Conservation (phyloP, 331 rosid genomes). For the Malus hybrid region DNA sequence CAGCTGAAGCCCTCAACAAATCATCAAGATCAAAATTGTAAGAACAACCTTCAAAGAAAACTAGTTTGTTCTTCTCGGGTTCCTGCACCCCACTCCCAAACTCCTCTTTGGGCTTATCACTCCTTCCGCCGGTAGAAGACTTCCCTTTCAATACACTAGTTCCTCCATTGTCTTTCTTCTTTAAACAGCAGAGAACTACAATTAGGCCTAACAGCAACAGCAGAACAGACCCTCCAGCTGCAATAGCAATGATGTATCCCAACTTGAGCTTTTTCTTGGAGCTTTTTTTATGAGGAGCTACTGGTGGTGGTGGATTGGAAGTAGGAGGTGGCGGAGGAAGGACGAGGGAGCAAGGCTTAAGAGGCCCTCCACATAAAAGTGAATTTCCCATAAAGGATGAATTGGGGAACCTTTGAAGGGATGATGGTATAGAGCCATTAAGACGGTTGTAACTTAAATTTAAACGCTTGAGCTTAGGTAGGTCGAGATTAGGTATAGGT, state of each 20-base stretch:
- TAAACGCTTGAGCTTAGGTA: slow-evolving; percentile 37
- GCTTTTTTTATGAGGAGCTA: slow-evolving; percentile 19
- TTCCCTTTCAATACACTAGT: slow-evolving; percentile 44
- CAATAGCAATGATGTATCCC: slow-evolving; percentile 72
- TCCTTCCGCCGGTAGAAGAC: slow-evolving; percentile 48
- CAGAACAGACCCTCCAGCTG: slow-evolving; percentile 54
- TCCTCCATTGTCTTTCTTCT: slow-evolving; percentile 35
- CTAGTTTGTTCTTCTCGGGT: slow-evolving; percentile 83
- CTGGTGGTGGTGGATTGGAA: slow-evolving; percentile 29
- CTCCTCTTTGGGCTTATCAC: slow-evolving; percentile 84
- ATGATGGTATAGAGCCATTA: slow-evolving; percentile 76
- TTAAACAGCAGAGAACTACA: slow-evolving; percentile 41
- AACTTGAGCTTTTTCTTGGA: slow-evolving; percentile 48
- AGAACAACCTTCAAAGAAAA: slow-evolving; percentile 83
- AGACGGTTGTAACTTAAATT: slow-evolving; percentile 74
- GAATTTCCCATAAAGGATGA: slow-evolving; percentile 77
- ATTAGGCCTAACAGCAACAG: slow-evolving; percentile 47
- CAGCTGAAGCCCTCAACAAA: slow-evolving; percentile 93
- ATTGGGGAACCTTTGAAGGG: slow-evolving; percentile 47
- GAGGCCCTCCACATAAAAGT: slow-evolving; percentile 72
- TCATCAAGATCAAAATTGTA: slow-evolving; percentile 95
- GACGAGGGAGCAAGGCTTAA: slow-evolving; percentile 43
- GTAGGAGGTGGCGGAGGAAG: slow-evolving; percentile 51
- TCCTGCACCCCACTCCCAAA: slow-evolving; percentile 95
- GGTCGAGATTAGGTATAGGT: slow-evolving; percentile 52